phyloP scores from a whole-genome alignment of 805 yeast genomes.

The Candida patagonica region DNA sequence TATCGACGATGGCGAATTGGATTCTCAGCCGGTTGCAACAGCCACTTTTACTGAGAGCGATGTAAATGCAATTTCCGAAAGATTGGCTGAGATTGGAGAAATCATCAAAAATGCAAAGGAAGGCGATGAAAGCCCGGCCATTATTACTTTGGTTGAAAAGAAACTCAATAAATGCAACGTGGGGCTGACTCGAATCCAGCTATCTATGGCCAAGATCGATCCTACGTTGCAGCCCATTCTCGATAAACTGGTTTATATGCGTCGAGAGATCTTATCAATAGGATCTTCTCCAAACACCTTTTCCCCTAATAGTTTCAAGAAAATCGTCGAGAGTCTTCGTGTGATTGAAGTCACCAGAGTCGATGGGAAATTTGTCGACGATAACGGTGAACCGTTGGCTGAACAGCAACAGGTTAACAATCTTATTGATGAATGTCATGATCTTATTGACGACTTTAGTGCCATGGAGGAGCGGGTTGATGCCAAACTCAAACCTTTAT shows the following conservation, averaged over 20 bases:
- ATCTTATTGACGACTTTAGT: slow-evolving; percentile 57
- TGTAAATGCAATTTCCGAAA: slow-evolving; percentile 61
- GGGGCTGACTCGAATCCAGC: slow-evolving; percentile 48
- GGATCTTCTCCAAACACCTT: slow-evolving; percentile 33
- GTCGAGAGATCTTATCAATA: slow-evolving; percentile 50
- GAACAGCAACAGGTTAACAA: slow-evolving; percentile 27
- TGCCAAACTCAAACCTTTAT: slow-evolving; percentile 46
- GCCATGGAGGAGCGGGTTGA: slow-evolving; percentile 33
- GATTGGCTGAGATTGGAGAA: slow-evolving; percentile 59
- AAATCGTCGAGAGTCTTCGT: slow-evolving; percentile 32
- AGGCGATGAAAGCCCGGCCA: slow-evolving; percentile 42
- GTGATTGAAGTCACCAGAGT: slow-evolving; percentile 42
- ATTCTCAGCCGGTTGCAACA: slow-evolving; percentile 53
- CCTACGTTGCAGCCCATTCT: slow-evolving; percentile 42
- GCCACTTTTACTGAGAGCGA: slow-evolving; percentile 80
- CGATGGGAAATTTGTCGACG: slow-evolving; percentile 41
- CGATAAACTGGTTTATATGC: slow-evolving; percentile 50
- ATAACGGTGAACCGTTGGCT: slow-evolving; percentile 17
- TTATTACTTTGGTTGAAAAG: slow-evolving; percentile 49
- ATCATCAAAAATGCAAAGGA: slow-evolving; percentile 41
- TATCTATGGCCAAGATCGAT: slow-evolving; percentile 44
- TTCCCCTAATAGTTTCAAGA: slow-evolving; percentile 24
- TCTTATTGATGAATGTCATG: slow-evolving; percentile 73
- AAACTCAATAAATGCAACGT: slow-evolving; percentile 57
- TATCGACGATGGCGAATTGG: neutral